Evolutionary conservation across 1,284 basidiomycete species (phyloP).

Genomic region (Ganoderma sinense): DNA sequence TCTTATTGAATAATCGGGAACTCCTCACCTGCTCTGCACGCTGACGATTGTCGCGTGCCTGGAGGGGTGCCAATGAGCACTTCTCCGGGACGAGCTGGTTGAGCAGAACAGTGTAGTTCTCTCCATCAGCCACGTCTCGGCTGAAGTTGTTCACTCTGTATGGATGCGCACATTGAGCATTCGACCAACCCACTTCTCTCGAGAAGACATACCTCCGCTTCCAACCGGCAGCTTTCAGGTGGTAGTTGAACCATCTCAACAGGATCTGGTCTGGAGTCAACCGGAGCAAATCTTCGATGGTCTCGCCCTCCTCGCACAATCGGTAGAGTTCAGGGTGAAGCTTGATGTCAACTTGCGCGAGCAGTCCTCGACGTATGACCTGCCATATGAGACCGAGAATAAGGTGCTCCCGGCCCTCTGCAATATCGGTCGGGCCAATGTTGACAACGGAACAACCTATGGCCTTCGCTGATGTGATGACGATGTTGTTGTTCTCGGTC

Average conservation of each 20-base stretch:
- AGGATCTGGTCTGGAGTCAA: slow-evolving; percentile 98
- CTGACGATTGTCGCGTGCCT: slow-evolving; percentile 82
- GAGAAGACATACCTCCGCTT: slow-evolving; percentile 66
- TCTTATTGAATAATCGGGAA: neutral
- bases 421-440: slow-evolving; percentile 93
- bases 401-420: slow-evolving; percentile 95
- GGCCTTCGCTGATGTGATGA: slow-evolving; percentile 95
- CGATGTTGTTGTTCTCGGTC: slow-evolving; percentile 99
- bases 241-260: slow-evolving; percentile 98
- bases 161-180: neutral
- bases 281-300: slow-evolving; percentile 92
- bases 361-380: slow-evolving; percentile 92
- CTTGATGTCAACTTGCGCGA: slow-evolving; percentile 97
- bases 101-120: slow-evolving; percentile 96
- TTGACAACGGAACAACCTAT: slow-evolving; percentile 99
- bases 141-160: slow-evolving; percentile 95
- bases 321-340: slow-evolving; percentile 97
- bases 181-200: neutral
- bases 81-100: slow-evolving; percentile 95
- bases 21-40: slow-evolving; percentile 83
- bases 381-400: slow-evolving; percentile 99
- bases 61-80: slow-evolving; percentile 92
- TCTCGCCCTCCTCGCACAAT: slow-evolving; percentile 95
- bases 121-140: slow-evolving; percentile 93
- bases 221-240: slow-evolving; percentile 96